These are phyloP conservation scores for Holtermannia corniformis DNA, from an alignment of 768 basidiomycete genomes.

Conservation along the genomic window DNA sequence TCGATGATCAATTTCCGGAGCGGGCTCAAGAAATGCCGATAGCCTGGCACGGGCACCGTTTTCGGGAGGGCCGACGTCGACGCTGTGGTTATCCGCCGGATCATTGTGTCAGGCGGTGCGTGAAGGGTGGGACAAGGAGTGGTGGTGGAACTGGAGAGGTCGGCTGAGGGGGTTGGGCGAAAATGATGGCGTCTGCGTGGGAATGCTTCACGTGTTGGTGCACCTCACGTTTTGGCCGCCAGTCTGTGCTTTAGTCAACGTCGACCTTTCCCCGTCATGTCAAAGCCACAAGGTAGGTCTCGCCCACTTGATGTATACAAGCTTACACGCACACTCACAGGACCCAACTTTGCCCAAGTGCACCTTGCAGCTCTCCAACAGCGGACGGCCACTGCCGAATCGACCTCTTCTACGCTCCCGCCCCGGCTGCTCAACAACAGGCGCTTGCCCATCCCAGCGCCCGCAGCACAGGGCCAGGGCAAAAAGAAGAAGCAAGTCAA, in stretches of 20 bases:
- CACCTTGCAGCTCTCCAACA: neutral
- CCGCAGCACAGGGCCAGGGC: neutral
- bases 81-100: slow-evolving; percentile 19
- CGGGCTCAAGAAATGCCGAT: slow-evolving; percentile 34
- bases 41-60: slow-evolving; percentile 31
- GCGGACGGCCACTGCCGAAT: neutral
- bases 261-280: neutral
- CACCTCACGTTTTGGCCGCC: too few relatives aligned
- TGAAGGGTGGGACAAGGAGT: too few relatives aligned
- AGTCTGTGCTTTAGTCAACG: too few relatives aligned
- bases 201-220: too few relatives aligned
- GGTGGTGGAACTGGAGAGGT: too few relatives aligned
- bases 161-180: too few relatives aligned
- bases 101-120: too few relatives aligned
- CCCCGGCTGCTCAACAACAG: neutral
- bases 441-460: neutral
- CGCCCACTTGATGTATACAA: neutral
- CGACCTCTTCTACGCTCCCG: too few relatives aligned
- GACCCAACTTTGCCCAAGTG: neutral
- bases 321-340: neutral
- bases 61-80: slow-evolving; percentile 11
- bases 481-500: slow-evolving; percentile 17
- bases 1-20: slow-evolving; percentile 37
- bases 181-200: too few relatives aligned
- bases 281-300: neutral